Conservation (phyloP, 2,329 filamentous ascomycete genomes). For the Westerdykella ornata region DNA sequence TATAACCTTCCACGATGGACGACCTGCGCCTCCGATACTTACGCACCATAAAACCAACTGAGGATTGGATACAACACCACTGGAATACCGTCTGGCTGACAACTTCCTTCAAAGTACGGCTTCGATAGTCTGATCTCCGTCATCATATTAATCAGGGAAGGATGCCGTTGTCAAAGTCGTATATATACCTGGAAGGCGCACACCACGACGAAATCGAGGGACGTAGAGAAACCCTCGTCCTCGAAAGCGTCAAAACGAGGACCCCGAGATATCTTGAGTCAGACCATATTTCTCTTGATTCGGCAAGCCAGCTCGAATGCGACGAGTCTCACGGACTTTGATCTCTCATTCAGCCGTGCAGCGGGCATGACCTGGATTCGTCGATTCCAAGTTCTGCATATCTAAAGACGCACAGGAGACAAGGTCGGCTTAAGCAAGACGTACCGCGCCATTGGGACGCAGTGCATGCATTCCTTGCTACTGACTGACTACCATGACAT, state of each 20-base stretch:
- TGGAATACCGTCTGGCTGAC: slow-evolving; percentile 7
- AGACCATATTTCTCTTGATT: no score
- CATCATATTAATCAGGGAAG: slow-evolving; percentile 28
- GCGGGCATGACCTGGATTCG: no score
- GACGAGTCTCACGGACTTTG: slow-evolving; percentile 2
- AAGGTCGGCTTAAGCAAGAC: no score
- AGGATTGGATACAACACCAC: slow-evolving; percentile 14
- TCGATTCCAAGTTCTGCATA: no score
- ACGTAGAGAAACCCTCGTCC: slow-evolving; percentile 42
- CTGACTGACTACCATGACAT: no score
- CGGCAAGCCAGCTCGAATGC: no score
- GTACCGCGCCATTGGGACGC: no score
- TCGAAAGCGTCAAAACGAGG: slow-evolving; percentile 36
- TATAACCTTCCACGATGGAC: slow-evolving; percentile 5
- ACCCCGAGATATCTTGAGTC: slow-evolving; percentile 49
- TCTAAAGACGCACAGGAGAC: no score
- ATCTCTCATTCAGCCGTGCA: neutral
- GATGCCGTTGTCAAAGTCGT: slow-evolving; percentile 19
- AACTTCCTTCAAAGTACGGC: neutral
- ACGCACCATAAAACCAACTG: slow-evolving; percentile 14
- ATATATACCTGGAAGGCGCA: slow-evolving; percentile 16
- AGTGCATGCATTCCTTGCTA: no score
- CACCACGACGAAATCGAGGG: slow-evolving; percentile 31
- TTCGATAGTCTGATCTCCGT: slow-evolving; percentile 31
- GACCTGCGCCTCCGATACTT: slow-evolving; percentile 6